A percentile compares a stretch with the other conserved stretches of the same genome.
Conservation (phyloP, 2,329 filamentous ascomycete genomes). For the Cladosporium sp. region DNA sequence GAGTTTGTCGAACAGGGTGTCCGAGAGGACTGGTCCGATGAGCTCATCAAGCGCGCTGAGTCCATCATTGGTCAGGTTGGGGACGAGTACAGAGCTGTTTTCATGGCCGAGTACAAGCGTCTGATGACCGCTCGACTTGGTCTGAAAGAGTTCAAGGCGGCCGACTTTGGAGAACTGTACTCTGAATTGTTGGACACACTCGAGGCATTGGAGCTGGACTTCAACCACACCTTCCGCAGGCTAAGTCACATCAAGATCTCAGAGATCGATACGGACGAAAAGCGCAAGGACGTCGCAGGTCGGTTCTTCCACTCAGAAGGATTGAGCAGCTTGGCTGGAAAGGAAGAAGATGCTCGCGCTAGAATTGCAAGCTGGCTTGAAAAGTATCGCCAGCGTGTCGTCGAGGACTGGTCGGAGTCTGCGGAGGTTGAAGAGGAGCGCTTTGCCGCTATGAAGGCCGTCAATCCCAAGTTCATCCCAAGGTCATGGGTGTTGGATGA, state of each 20-base stretch:
- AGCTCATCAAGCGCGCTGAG: constrained; percentile 76
- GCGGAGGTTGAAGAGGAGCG: constrained; percentile 57
- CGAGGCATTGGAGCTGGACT: constrained; percentile 80
- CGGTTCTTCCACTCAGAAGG: constrained; percentile 79
- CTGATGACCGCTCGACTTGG: constrained; percentile 79
- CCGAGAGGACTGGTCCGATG: constrained; percentile 60
- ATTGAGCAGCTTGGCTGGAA: constrained; percentile 53
- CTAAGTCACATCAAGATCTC: constrained; percentile 61
- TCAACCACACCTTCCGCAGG: constrained; percentile 87
- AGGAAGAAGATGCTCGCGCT: constrained; percentile 60
- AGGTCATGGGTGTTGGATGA: constrained; percentile 92
- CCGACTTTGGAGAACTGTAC: constrained; percentile 76
- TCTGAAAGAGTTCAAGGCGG: constrained; percentile 62
- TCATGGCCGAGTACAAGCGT: constrained; percentile 82
- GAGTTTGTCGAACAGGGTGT: constrained; percentile 72
- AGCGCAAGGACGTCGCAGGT: constrained; percentile 60
- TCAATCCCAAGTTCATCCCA: constrained; percentile 91
- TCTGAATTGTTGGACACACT: constrained; percentile 78
- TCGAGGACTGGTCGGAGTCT: constrained; percentile 69
- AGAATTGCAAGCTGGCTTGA: constrained; percentile 75
- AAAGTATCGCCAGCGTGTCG: constrained; percentile 67
- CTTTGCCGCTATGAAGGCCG: constrained; percentile 69
- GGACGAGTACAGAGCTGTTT: constrained; percentile 84
- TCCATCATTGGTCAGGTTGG: constrained; percentile 73
- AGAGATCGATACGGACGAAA: constrained; percentile 62